Base-by-base conservation (phyloP, 169 alveolate genomes). In the Perkinsus marinus region DNA sequence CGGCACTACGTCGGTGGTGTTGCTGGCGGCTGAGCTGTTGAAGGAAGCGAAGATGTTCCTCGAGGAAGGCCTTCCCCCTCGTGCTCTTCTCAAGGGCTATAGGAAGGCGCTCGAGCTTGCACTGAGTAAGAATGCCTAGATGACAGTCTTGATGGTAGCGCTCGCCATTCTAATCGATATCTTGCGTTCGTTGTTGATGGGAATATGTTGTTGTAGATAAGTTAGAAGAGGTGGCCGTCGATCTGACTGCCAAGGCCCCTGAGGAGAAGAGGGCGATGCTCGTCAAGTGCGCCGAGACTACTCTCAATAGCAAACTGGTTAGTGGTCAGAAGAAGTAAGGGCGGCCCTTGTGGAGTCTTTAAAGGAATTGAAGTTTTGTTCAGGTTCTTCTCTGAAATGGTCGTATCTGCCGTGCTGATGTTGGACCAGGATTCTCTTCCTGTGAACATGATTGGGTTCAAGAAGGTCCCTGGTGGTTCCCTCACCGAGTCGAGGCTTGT, bases 401-500 rank as follows among this genome's bases (percentile, higher is more conserved):
- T 97, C 37, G 99, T 98, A 43, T 96, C 97, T 57, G 99, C 99
- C 37, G 99, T 97, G n/a, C 95, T 95, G 92, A 93, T 95, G 91
- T 95, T 98, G 90, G 99, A 98, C 34, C 96, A 94, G 39, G 96
- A 95, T 39, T 36, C 90, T 6, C 30, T 69, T 6, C 43, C 90
- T 26, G 90, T 38, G 89, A 57, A 39, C 38, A 95, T 98, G 95
- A 97, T 98, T 38, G 99, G 99, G 22, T 97, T 98, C 34, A 98
- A 98, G 94, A 98, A 98, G 93, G 99, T 98, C 41, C 96, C 99
- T 17, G 99, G 99, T 0, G 99, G 99, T 19, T 96, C 99, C 13
- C 95, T 95, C 57, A 95, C 92, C 30, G 98, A 98, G 93, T 97
- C 99, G 38, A 95, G 96, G 92, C 94, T 98, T 34, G 98, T 98